Percentiles rank a stretch among this genome's conserved stretches.
Evolutionary conservation across 2,329 filamentous ascomycete genomes (phyloP).

Genomic region (Purpureocillium takamizusanense): DNA sequence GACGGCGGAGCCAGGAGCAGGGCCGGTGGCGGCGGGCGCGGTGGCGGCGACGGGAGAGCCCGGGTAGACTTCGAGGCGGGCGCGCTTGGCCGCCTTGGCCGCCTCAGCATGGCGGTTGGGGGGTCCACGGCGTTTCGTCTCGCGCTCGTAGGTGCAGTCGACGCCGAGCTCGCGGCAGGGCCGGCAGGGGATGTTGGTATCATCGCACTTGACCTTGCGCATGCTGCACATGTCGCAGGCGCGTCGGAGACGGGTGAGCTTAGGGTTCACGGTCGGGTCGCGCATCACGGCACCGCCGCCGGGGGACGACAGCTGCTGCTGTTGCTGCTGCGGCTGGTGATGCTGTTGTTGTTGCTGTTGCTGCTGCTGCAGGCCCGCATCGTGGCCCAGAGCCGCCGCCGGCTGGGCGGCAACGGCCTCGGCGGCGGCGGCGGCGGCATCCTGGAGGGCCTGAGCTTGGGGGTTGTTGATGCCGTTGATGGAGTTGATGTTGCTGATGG

Average conservation of each 20-base stretch:
- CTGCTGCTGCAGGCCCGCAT: constrained; percentile 6
- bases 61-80: constrained; percentile 24
- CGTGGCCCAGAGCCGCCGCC: constrained; percentile 8
- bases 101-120: constrained; percentile 51
- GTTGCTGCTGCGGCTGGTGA: constrained; percentile 2
- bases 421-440: constrained; percentile 26
- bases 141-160: constrained; percentile 47
- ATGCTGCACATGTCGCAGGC: constrained; percentile 55
- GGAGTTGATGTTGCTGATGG: constrained; percentile 20
- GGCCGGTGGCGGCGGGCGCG: neutral
- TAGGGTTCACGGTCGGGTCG: constrained; percentile 35
- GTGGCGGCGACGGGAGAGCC: constrained; percentile 8
- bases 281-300: constrained; percentile 16
- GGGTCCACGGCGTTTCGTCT: constrained; percentile 49
- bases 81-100: constrained; percentile 42
- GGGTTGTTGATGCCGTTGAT: no score
- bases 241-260: constrained; percentile 46
- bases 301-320: constrained; percentile 7
- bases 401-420: constrained; percentile 19
- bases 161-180: constrained; percentile 48
- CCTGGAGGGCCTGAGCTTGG: constrained; percentile 22
- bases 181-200: constrained; percentile 44
- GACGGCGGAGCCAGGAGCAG: constrained; percentile 1
- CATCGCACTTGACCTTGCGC: constrained; percentile 54
- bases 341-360: constrained; percentile 3